Conservation (phyloP, 306 rosid species). For the Gastrolobium bilobum region DNA sequence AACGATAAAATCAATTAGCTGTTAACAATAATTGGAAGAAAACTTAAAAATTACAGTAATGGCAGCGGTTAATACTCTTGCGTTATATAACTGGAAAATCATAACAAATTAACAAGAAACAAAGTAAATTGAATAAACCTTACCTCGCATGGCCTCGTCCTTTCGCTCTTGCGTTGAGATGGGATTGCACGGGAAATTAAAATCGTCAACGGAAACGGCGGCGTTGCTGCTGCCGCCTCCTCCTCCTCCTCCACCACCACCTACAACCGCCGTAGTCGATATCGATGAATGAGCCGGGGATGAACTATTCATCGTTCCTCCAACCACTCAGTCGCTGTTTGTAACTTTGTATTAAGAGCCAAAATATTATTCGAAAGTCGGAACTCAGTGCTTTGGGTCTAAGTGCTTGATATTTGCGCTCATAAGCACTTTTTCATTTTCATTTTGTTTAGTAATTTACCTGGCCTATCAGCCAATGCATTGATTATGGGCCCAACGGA, state of each 20-base stretch:
- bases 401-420: no score
- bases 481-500: no score
- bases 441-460: no score
- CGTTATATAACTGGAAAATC: not conserved
- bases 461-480: no score
- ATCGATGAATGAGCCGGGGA: slow-evolving; percentile 87
- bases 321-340: not conserved
- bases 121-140: slow-evolving; percentile 8
- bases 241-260: slow-evolving; percentile 70
- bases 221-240: slow-evolving; percentile 61
- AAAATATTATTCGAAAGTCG: not conserved
- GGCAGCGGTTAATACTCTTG: not conserved
- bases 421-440: no score
- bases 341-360: not conserved
- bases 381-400: no score
- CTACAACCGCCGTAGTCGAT: slow-evolving; percentile 75
- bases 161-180: slow-evolving; percentile 77
- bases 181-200: slow-evolving; percentile 68
- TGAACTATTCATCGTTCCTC: slow-evolving; percentile 66
- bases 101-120: slow-evolving; percentile 21
- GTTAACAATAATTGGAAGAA: slow-evolving; percentile 12
- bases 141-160: slow-evolving; percentile 80
- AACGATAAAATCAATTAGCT: slow-evolving; percentile 4
- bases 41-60: not conserved
- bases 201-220: slow-evolving; percentile 68